phyloP scores from a whole-genome alignment of 306 rosid genomes.

The Quercus suber region DNA sequence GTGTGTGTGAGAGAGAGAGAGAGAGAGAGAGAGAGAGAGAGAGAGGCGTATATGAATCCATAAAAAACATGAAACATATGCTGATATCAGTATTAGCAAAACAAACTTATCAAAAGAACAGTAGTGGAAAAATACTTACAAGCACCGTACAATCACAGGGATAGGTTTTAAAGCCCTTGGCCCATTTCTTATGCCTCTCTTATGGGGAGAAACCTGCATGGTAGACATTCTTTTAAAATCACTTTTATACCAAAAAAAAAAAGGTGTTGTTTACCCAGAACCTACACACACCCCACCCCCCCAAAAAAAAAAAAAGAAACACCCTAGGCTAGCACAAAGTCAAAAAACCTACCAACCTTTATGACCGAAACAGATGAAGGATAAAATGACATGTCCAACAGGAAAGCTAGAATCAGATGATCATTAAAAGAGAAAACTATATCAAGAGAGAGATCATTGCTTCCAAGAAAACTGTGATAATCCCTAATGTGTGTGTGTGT shows the following conservation, averaged over 20 bases:
- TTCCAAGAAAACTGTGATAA: not conserved
- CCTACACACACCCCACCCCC: not conserved
- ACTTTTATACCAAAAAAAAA: not conserved
- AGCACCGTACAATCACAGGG: slow-evolving; percentile 76
- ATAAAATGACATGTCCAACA: not conserved
- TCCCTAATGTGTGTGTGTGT: not conserved
- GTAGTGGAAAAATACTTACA: slow-evolving; percentile 41
- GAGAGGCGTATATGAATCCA: too few species aligned
- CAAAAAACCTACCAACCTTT: not conserved
- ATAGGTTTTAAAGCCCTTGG: slow-evolving; percentile 80
- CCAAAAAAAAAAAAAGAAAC: too few species aligned
- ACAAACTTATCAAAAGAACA: not conserved
- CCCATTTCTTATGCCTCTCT: slow-evolving; percentile 73
- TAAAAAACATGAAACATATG: not conserved
- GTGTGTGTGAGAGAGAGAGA: too few species aligned
- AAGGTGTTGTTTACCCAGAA: not conserved
- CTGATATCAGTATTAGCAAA: not conserved
- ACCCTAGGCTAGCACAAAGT: too few species aligned
- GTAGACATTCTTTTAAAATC: slow-evolving; percentile 3
- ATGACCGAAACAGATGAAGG: not conserved
- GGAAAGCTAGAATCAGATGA: not conserved
- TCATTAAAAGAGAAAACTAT: not conserved
- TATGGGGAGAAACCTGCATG: slow-evolving; percentile 14
- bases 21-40: too few species aligned
- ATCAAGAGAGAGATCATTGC: not conserved